Base-by-base conservation (phyloP, 2,329 filamentous ascomycete genomes). In the Apiospora phragmitis region DNA sequence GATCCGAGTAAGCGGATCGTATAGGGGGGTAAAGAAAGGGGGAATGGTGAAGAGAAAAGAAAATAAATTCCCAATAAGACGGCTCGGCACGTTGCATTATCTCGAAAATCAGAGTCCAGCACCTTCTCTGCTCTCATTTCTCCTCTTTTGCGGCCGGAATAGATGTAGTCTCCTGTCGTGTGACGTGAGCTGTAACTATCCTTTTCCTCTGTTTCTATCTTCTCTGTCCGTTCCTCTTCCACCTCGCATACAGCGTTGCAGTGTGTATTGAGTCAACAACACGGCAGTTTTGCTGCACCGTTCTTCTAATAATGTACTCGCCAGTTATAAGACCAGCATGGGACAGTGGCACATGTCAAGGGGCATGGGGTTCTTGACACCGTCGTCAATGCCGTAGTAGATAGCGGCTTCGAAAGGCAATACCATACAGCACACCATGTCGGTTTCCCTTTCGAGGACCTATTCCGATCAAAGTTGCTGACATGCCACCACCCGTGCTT, bases 1-100 rank as follows among this genome's bases (percentile, higher is more conserved):
- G 49, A 18, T 16, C 7, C 9, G 55, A 38, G 55, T 62, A 62
- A 62, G 55, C 55, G 11, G 18, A 38, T n/a, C 2, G 8, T n/a
- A 47, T n/a, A 8, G 7, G 38, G 2, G 7, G 38, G 2, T 29
- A 16, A 29, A 18, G 14, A 55, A 24, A 18, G 26, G 7, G 26
- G 26, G 26, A 55, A 29, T 14, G 49, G 49, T 26, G 26, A 38
- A 11, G 32, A n/a, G 8, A 7, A 32, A 55, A 9, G 32, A 62
- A n/a, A 62, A 32, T 8, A 21, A 12, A 32, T 8, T 14, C 18
- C 8, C 55, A n/a, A 38, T 4, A 12, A 62, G 18, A 62, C 55
- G 55, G 55, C 55, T 62, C 55, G 55, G 55, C 55, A 62, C 55
- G 32, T 62, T 62, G 55, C 55, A 38, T 62, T 38, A 62, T 38